Conservation (phyloP, 306 rosid genomes). For the Sphenostylis stenocarpa region DNA sequence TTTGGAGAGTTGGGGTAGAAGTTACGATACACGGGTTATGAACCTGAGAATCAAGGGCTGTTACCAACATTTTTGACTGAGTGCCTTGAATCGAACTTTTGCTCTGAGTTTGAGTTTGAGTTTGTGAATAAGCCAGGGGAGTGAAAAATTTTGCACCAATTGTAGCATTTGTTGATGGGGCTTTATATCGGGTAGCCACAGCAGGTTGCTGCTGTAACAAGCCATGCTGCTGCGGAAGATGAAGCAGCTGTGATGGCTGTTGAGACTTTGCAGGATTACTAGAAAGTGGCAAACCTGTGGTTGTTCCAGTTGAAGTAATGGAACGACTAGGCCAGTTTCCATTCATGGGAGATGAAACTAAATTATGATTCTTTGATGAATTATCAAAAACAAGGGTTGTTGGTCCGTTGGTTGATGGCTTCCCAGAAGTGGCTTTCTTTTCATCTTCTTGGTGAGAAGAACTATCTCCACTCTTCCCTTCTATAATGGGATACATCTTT, state of each 20-base stretch:
- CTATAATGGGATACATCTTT: constrained; percentile 39
- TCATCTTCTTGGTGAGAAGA: constrained; percentile 38
- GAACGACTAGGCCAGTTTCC: constrained; percentile 47
- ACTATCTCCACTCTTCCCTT: constrained; percentile 40
- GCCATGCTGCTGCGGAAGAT: constrained; percentile 45
- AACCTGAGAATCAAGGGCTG: constrained; percentile 30
- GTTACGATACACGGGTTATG: constrained; percentile 17
- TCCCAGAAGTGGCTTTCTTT: constrained; percentile 42
- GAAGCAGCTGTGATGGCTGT: constrained; percentile 48
- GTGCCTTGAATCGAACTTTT: constrained; percentile 40
- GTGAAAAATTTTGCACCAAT: constrained; percentile 27
- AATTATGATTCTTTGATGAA: constrained; percentile 51
- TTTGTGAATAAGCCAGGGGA: constrained; percentile 38
- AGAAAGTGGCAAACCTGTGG: constrained; percentile 31
- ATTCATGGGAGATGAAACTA: constrained; percentile 42
- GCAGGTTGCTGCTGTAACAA: constrained; percentile 46
- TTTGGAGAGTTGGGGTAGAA: constrained; percentile 27
- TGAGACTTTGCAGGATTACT: constrained; percentile 45
- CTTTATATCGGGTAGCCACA: constrained; percentile 31
- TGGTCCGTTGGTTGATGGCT: constrained; percentile 45
- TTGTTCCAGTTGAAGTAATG: constrained; percentile 27
- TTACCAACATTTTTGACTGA: constrained; percentile 41
- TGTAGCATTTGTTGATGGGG: constrained; percentile 27
- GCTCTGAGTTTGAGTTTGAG: constrained; percentile 31
- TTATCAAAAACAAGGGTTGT: constrained; percentile 58